Conservation (phyloP, 2,329 filamentous ascomycete genomes). For the Rhynchosporium graminicola region DNA sequence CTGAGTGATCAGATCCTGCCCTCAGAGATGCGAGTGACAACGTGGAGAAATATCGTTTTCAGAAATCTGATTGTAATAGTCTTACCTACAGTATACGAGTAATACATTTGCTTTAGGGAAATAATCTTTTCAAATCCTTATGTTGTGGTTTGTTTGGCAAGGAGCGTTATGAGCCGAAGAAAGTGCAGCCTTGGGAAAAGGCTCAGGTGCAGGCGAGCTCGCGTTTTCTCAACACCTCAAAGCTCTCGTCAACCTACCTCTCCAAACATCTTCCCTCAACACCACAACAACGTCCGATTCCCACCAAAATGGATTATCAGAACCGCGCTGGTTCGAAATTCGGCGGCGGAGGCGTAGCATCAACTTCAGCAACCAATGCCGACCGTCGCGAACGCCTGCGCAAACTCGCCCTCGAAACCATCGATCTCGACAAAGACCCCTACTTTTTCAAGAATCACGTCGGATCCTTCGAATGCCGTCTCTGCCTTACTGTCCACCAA, state of each 20-base stretch:
- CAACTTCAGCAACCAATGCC: constrained; percentile 88
- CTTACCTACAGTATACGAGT: constrained; percentile 16
- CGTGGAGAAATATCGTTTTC: not conserved
- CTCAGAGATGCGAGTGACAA: not conserved
- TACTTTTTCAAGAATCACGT: constrained; percentile 99
- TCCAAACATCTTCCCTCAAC: constrained; percentile 3
- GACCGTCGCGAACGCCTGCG: constrained; percentile 96
- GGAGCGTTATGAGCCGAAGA: not conserved
- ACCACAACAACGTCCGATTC: constrained; percentile 3
- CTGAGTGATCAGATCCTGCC: not conserved
- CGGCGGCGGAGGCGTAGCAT: constrained; percentile 94
- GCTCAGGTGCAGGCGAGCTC: constrained; percentile 26
- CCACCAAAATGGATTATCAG: constrained; percentile 66
- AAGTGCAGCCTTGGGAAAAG: constrained; percentile 31
- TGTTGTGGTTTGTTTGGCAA: not conserved
- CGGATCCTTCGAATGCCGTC: constrained; percentile 94
- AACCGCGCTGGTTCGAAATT: constrained; percentile 98
- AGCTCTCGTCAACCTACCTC: not conserved
- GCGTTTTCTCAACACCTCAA: constrained; percentile 8
- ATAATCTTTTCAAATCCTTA: not conserved
- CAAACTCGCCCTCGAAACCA: constrained; percentile 97
- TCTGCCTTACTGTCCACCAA: constrained; percentile 96
- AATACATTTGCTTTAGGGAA: not conserved
- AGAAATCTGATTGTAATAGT: not conserved
- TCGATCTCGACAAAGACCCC: constrained; percentile 98